These are phyloP conservation scores for Canavalia gladiata DNA, from an alignment of 306 rosid species.

Conservation along the genomic window DNA sequence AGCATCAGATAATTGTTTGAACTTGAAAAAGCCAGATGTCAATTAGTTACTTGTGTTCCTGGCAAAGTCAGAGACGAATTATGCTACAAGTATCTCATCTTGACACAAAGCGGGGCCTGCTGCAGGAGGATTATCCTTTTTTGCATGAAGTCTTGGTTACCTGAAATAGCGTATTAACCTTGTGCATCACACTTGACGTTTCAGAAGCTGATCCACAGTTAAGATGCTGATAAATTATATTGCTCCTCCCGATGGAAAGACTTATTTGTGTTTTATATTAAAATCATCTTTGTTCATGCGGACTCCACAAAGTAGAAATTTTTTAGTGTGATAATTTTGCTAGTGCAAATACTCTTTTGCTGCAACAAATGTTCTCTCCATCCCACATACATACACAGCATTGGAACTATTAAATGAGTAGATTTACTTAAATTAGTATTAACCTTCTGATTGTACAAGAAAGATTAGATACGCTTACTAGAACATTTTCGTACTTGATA, in stretches of 20 bases:
- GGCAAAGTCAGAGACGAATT: not conserved
- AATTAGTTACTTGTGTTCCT: constrained; percentile 26
- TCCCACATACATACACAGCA: no score
- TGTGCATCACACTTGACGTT: not conserved
- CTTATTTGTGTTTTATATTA: not conserved
- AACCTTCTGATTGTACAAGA: no score
- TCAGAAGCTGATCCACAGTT: not conserved
- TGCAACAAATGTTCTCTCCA: no score
- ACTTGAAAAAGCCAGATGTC: constrained; percentile 74
- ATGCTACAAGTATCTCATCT: not conserved
- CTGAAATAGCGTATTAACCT: constrained; percentile 24
- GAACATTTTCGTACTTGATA: no score
- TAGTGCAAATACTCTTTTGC: not conserved
- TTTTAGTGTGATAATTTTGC: not conserved
- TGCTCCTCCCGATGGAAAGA: not conserved
- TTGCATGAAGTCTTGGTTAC: not conserved
- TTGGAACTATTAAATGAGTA: no score
- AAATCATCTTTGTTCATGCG: not conserved
- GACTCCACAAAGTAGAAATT: not conserved
- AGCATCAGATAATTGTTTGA: constrained; percentile 88
- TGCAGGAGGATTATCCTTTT: constrained; percentile 1
- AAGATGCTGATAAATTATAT: not conserved
- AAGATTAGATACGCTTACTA: no score
- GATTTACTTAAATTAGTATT: no score
- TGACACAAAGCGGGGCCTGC: constrained; percentile 1